Conservation (phyloP, 2,329 filamentous ascomycete genomes). For the Penicillium oxalicum region DNA sequence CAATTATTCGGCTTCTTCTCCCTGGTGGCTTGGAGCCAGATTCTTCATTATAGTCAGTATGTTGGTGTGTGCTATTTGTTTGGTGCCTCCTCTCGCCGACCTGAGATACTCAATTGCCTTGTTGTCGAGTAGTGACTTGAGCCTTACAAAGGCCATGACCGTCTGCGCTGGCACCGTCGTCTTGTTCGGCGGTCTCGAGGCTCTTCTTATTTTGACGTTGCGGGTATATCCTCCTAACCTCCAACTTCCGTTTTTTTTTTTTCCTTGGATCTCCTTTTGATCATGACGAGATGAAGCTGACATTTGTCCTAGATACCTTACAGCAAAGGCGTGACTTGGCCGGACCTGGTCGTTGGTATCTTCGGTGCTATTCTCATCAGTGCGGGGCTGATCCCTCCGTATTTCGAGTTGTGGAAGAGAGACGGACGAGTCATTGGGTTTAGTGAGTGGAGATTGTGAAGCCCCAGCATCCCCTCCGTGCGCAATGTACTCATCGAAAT, state of each 20-base stretch:
- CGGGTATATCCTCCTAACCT: constrained; percentile 35
- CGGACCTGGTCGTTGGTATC: constrained; percentile 53
- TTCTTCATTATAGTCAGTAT: constrained; percentile 47
- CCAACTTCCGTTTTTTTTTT: neutral
- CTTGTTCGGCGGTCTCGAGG: constrained; percentile 50
- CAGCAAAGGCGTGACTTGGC: constrained; percentile 47
- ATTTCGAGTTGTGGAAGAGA: constrained; percentile 57
- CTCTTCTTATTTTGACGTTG: constrained; percentile 53
- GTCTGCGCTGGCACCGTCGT: constrained; percentile 38
- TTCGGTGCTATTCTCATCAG: constrained; percentile 53
- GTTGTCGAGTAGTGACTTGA: constrained; percentile 22
- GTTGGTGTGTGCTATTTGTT: neutral
- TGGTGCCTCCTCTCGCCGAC: too few relatives aligned
- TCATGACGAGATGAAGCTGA: neutral
- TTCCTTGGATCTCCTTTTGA: too few relatives aligned
- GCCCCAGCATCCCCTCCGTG: neutral
- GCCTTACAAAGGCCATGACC: constrained; percentile 44
- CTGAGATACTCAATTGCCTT: neutral
- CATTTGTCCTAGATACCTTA: constrained; percentile 44
- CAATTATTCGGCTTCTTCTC: constrained; percentile 49
- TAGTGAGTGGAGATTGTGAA: constrained; percentile 36
- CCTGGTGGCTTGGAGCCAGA: constrained; percentile 49
- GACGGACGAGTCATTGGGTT: constrained; percentile 57
- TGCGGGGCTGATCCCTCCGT: constrained; percentile 54
- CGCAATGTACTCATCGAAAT: too few relatives aligned